Evolutionary conservation across 2,329 filamentous ascomycete species (phyloP).

Genomic region (Colletotrichum sp.): DNA sequence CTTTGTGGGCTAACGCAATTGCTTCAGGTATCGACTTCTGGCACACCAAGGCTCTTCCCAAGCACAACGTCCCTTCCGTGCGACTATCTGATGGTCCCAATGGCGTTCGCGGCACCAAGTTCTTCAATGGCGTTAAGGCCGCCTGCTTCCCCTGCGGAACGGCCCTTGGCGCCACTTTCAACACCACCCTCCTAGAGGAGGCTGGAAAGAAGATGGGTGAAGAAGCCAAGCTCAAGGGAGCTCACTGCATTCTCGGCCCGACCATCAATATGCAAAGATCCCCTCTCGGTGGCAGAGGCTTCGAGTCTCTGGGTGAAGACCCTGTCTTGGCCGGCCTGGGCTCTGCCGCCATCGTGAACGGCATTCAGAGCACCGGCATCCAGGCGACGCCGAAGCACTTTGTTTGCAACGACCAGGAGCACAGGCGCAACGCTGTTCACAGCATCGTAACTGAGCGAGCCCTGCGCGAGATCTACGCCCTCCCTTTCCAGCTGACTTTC

Average conservation of each 20-base stretch:
- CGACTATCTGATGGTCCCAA: conserved; percentile 74
- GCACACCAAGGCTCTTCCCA: conserved; percentile 67
- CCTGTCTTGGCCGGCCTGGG: conserved; percentile 61
- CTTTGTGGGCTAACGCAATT: background rate
- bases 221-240: conserved; percentile 61
- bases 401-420: conserved; percentile 67
- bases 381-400: conserved; percentile 66
- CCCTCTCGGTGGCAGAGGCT: conserved; percentile 64
- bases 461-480: conserved; percentile 62
- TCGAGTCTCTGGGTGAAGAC: conserved; percentile 65
- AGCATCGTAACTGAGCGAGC: conserved; percentile 60
- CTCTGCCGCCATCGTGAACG: conserved; percentile 57
- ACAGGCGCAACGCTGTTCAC: conserved; percentile 61
- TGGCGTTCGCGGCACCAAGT: conserved; percentile 70
- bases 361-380: conserved; percentile 62
- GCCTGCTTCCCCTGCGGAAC: conserved; percentile 68
- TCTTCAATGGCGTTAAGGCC: conserved; percentile 67
- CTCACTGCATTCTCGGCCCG: conserved; percentile 63
- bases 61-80: conserved; percentile 67
- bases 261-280: conserved; percentile 69
- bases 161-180: conserved; percentile 63
- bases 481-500: conserved; percentile 63
- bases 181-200: conserved; percentile 55
- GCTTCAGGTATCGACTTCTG: conserved; percentile 68
- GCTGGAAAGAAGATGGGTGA: conserved; percentile 57